Evolutionary conservation across 352 stramenopile genomes (phyloP), one percentile per base, ranked within the genome.

Genomic region (Globisporangium cederbergense): DNA sequence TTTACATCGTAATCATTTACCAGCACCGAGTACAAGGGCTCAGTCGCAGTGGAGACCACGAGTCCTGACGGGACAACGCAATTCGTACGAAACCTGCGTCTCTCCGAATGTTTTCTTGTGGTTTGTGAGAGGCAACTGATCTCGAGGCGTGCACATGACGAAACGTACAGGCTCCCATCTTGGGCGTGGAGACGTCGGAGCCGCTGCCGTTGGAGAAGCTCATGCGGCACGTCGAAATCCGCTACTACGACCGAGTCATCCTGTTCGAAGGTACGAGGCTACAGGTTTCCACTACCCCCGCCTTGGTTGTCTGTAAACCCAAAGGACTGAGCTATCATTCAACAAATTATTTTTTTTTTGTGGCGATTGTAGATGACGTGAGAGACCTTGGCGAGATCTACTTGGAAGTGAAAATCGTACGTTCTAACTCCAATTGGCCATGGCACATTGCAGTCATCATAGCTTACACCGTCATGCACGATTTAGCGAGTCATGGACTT

Each of bases 371-470:
- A 90, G 81, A 90, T 60, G 81, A 90, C 47, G 75, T 90, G 42
- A 70, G 81, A 43, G 81, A 90, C 50, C 63, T 87, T 2, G 81
- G 81, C 3, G 81, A 90, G 47, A 88, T 90, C 63, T 85, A 77
- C 40, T 56, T 87, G 36, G 78, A 83, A 66, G 74, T 77, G 46
- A 78, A 82, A 67, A 74, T 79, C 22, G 81, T 88, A 72, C 58
- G 75, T 64, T 18, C 2, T 0, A 16, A 18, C 0, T 60, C 11
- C 13, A 47, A 10, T 34, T 6, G 45, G 9, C 11, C 25, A 22
- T 36, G 4, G 4, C 36, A 14, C 36, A 4, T 42, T 14, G 11
- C 36, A 42, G 9, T 42, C 11, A 14, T 3, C 11, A 14, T 3
- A 42, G 9, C 2, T 7, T 43, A 32, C 4, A 1, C 14, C 0